Evolutionary conservation across 371 early-diverging fungal species (phyloP).

Genomic region (Mucor racemosus): DNA sequence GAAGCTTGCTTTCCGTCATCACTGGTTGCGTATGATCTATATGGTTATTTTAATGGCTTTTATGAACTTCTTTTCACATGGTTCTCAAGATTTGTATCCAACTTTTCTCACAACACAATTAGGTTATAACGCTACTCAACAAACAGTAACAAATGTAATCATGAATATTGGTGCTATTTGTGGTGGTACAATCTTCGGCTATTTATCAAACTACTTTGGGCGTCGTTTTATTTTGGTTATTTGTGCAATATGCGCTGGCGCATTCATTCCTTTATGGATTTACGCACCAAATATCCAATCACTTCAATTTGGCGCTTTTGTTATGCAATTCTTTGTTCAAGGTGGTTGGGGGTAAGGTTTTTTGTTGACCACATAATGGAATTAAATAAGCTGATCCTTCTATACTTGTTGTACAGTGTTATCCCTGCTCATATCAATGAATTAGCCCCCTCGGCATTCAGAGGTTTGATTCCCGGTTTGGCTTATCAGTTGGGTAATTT

Average conservation of each 20-base stretch:
- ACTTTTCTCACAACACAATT: conserved; percentile 66
- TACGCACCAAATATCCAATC: conserved; percentile 50
- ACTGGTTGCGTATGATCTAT: conserved; percentile 66
- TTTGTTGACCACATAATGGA: background rate
- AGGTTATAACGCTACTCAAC: conserved; percentile 54
- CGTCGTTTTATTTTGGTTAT: conserved; percentile 59
- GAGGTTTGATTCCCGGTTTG: conserved; percentile 72
- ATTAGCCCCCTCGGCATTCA: conserved; percentile 65
- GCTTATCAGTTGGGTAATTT: conserved; percentile 75
- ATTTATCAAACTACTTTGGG: conserved; percentile 69
- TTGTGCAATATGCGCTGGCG: conserved; percentile 57
- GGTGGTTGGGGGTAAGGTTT: conserved; percentile 66
- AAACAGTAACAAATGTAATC: conserved; percentile 65
- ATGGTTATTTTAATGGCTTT: conserved; percentile 64
- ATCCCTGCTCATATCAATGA: conserved; percentile 76
- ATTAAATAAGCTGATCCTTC: background rate
- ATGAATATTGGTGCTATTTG: conserved; percentile 71
- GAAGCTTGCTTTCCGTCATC: conserved; percentile 49
- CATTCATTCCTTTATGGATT: conserved; percentile 72
- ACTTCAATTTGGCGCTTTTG: conserved; percentile 64
- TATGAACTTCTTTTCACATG: conserved; percentile 74
- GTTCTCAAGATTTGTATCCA: conserved; percentile 76
- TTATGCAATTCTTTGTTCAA: conserved; percentile 67
- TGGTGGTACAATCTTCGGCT: conserved; percentile 70
- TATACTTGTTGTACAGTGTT: conserved; percentile 31